Evolutionary conservation across 2,329 filamentous ascomycete species (phyloP).

Genomic region (Monosporascus sp.): DNA sequence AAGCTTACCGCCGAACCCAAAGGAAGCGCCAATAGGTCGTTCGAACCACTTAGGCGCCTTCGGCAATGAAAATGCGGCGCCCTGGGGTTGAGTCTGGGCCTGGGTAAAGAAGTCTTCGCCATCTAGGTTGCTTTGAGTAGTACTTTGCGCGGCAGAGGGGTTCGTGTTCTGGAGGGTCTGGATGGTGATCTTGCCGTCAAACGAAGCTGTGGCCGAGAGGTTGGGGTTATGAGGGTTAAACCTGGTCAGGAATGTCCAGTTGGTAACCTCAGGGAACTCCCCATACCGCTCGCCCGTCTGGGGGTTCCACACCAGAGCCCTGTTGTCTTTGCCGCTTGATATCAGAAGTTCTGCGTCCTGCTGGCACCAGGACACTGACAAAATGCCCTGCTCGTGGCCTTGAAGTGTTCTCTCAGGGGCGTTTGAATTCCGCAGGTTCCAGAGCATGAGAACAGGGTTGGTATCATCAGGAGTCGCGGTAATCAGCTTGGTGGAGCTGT

Average conservation of each 20-base stretch:
- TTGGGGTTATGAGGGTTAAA: slow-evolving; percentile 93
- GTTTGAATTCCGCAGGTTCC: slow-evolving; percentile 95
- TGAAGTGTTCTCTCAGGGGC: slow-evolving; percentile 83
- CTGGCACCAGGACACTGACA: slow-evolving; percentile 91
- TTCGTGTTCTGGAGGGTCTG: slow-evolving; percentile 95
- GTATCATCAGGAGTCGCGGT: slow-evolving; percentile 89
- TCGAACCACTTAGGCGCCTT: slow-evolving; percentile 90
- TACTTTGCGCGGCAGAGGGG: slow-evolving; percentile 61
- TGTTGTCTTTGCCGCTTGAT: slow-evolving; percentile 94
- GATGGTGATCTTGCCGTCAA: slow-evolving; percentile 91
- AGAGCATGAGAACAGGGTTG: slow-evolving; percentile 81
- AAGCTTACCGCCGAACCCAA: slow-evolving; percentile 93
- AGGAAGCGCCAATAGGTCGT: slow-evolving; percentile 77
- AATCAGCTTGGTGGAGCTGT: slow-evolving; percentile 87
- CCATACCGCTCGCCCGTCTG: slow-evolving; percentile 82
- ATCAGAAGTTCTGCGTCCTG: slow-evolving; percentile 86
- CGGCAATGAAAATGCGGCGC: slow-evolving; percentile 77
- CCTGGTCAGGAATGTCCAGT: slow-evolving; percentile 95
- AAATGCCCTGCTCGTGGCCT: slow-evolving; percentile 89
- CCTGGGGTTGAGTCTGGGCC: slow-evolving; percentile 86
- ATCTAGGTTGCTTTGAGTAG: slow-evolving; percentile 66
- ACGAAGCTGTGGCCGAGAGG: slow-evolving; percentile 89
- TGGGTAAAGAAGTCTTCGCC: slow-evolving; percentile 96
- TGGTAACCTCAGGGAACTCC: slow-evolving; percentile 96
- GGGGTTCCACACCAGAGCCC: slow-evolving; percentile 93